A percentile compares a stretch with the other conserved stretches of the same genome.
These are phyloP conservation scores for Uronychia setigera DNA, from an alignment of 73 alveolate genomes.

Conservation along the genomic window DNA sequence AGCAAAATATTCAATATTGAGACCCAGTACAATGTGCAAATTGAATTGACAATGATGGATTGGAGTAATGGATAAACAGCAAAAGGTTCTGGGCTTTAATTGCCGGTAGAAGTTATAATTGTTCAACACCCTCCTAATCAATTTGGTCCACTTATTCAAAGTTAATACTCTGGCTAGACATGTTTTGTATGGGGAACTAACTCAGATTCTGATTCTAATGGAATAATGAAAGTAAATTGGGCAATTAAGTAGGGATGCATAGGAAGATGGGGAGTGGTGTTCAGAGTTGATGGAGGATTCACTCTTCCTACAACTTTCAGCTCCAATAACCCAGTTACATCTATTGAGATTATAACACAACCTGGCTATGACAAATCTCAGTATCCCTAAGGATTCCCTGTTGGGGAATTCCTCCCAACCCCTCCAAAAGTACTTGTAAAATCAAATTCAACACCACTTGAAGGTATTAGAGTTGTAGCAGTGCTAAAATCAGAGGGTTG, in stretches of 20 bases:
- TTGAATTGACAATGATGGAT: background rate
- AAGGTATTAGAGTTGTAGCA: background rate
- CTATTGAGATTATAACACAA: background rate
- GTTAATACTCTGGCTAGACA: background rate
- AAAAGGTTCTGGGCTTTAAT: background rate
- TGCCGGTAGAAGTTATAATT: background rate
- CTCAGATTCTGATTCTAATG: background rate
- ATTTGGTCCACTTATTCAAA: background rate
- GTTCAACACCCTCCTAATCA: background rate
- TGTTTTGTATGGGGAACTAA: background rate
- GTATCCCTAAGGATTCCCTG: background rate
- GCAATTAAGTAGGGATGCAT: background rate
- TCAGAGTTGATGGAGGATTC: background rate
- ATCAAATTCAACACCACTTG: background rate
- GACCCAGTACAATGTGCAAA: background rate
- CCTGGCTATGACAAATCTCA: background rate
- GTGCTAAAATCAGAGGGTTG: background rate
- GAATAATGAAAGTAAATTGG: background rate
- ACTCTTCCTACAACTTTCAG: background rate
- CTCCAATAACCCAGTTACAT: background rate
- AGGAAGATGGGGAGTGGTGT: background rate
- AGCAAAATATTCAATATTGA: background rate
- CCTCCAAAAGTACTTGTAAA: background rate
- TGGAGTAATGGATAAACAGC: background rate
- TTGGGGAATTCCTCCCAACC: background rate